Evolutionary conservation across 345 rosid genomes (phyloP).

Genomic region (Boechera divaricarpa): DNA sequence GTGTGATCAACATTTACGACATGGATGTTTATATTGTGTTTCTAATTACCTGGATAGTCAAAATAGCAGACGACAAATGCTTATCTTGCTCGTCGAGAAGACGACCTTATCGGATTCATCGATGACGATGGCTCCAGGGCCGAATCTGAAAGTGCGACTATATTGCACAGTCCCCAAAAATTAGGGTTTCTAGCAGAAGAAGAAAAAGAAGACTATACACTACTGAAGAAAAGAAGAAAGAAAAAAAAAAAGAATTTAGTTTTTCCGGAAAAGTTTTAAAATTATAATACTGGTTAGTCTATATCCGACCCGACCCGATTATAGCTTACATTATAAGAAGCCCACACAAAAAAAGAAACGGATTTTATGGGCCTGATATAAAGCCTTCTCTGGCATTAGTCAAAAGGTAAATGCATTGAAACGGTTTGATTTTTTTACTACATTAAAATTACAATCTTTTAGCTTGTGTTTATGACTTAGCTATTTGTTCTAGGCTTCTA

Average conservation of each 20-base stretch:
- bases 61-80: not conserved
- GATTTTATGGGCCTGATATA: not conserved
- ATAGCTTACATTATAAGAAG: not conserved
- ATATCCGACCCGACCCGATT: not conserved
- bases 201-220: conserved; percentile 12
- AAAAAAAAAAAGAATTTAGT: not conserved
- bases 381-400: not conserved
- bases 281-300: not conserved
- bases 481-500: no score
- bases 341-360: not conserved
- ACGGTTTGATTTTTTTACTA: no score
- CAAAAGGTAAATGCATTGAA: not conserved
- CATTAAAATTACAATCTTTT: no score
- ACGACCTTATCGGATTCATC: conserved; percentile 29
- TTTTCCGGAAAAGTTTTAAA: not conserved
- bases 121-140: conserved; percentile 3
- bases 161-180: conserved; percentile 1
- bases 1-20: conserved; percentile 1
- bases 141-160: conserved; percentile 23
- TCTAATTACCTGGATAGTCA: conserved; percentile 21
- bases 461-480: no score
- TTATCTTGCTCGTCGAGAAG: conserved; percentile 31
- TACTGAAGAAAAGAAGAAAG: not conserved
- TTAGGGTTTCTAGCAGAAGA: conserved; percentile 39
- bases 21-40: not conserved